Base-by-base conservation (phyloP, 768 basidiomycete species). In the Tulasnella sp. region DNA sequence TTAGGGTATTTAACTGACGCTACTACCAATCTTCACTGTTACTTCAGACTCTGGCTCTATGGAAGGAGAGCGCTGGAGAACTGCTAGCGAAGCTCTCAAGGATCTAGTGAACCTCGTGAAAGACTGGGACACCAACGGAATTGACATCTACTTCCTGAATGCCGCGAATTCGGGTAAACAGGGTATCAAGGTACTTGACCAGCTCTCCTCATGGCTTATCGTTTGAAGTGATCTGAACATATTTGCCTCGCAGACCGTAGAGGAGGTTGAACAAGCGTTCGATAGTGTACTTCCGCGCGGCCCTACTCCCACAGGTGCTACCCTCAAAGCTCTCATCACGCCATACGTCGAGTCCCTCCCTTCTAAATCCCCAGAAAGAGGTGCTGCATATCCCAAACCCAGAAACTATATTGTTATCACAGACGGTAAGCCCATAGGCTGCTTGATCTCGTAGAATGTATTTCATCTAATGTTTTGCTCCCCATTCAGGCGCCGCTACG, bases 111-210 rank as follows among this genome's bases (percentile, higher is more conserved):
- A 81, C 6, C 78, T 79, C 8, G 86, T 86, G 0, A 77, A 81
- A 1, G 73, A 77, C 44, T 88, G 88, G 67, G 87, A 87, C 73
- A 76, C 74, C 8, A 83, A 88, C 71, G 89, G 88, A 1, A 84
- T 89, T 42, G 88, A 89, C 72, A 81, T 89, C 5, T 78, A 85
- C 75, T 90, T 90, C 79, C 76, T 89, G 67, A 89, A 89, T 73
- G 1, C 1, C 34, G 5, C 35, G 17, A n/a, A n/a, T n/a, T 36
- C 64, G 64, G 34, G 1, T 9, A 34, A 34, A 2, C 16, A 26
- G 11, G 40, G 40, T 12, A 66, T 66, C 40, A 36, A 66, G 64
- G 64, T 66, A 37, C 35, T 59, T 22, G 5, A 7, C 17, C 22
- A 59, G 52, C 2, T 1, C 9, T 29, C 52, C 1, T 26, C 7